phyloP scores from a whole-genome alignment of 495 filamentous ascomycete genomes.

The Hypoxylon rickii region DNA sequence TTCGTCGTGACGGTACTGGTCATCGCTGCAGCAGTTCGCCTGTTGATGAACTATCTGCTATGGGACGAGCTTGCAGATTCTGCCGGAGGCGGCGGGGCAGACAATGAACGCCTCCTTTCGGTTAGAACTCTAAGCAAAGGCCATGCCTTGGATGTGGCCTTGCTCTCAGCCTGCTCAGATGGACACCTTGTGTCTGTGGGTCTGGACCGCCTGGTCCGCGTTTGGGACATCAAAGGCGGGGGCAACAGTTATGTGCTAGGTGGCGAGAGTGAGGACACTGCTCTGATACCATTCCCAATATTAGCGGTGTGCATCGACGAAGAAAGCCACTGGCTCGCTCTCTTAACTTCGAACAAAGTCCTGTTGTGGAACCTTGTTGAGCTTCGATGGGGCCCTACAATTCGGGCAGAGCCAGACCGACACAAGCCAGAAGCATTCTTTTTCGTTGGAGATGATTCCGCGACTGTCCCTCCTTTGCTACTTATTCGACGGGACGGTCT shows the following conservation, averaged over 20 bases:
- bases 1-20: slow-evolving; percentile 60
- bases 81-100: slow-evolving; percentile 38
- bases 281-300: slow-evolving; percentile 58
- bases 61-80: slow-evolving; percentile 53
- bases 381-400: slow-evolving; percentile 52
- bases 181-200: slow-evolving; percentile 69
- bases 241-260: slow-evolving; percentile 43
- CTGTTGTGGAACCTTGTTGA: slow-evolving; percentile 62
- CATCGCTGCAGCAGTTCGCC: slow-evolving; percentile 57
- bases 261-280: slow-evolving; percentile 42
- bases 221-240: slow-evolving; percentile 61
- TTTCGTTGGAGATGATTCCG: slow-evolving; percentile 48
- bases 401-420: slow-evolving; percentile 54
- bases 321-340: slow-evolving; percentile 62
- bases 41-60: slow-evolving; percentile 70
- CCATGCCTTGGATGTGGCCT: slow-evolving; percentile 67
- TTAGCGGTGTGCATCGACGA: slow-evolving; percentile 63
- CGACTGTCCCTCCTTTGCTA: slow-evolving; percentile 50
- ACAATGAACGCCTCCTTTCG: slow-evolving; percentile 58
- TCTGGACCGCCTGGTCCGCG: slow-evolving; percentile 63
- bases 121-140: slow-evolving; percentile 61
- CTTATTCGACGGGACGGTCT: slow-evolving; percentile 62
- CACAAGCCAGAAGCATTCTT: slow-evolving; percentile 62
- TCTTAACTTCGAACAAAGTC: slow-evolving; percentile 60
- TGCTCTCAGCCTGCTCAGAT: slow-evolving; percentile 58